Conservation (phyloP, 345 rosid genomes). For the Pugionium cornutum region DNA sequence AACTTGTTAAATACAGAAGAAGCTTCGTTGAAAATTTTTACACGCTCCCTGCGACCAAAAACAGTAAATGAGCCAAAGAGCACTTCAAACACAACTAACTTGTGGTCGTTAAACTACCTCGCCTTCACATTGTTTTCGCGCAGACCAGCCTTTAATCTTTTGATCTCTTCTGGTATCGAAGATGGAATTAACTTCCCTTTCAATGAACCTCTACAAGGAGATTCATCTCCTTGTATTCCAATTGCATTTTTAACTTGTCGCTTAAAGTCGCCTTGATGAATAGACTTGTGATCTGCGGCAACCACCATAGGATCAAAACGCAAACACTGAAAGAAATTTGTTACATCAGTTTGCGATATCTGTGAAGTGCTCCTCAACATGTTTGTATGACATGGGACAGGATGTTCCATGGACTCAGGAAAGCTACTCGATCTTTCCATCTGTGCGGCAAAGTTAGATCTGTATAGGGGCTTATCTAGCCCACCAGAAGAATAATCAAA, state of each 20-base stretch:
- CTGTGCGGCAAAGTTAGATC: constrained; percentile 67
- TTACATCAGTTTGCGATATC: constrained; percentile 62
- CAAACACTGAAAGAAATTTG: constrained; percentile 70
- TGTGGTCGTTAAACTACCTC: constrained; percentile 57
- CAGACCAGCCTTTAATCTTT: constrained; percentile 59
- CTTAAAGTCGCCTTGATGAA: constrained; percentile 72
- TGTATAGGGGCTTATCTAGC: constrained; percentile 76
- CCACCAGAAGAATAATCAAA: constrained; percentile 77
- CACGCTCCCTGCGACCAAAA: constrained; percentile 66
- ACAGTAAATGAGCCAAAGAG: constrained; percentile 39
- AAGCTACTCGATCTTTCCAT: constrained; percentile 87
- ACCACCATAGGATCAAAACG: constrained; percentile 72
- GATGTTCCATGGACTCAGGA: constrained; percentile 75
- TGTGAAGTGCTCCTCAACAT: constrained; percentile 62
- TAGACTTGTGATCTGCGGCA: constrained; percentile 72
- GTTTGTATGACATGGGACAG: constrained; percentile 58
- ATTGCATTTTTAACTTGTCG: constrained; percentile 64
- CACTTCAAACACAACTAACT: constrained; percentile 24
- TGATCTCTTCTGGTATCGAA: constrained; percentile 73
- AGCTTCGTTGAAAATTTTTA: constrained; percentile 73
- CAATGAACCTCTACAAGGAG: constrained; percentile 47
- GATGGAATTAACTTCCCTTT: constrained; percentile 61
- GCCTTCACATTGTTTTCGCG: constrained; percentile 70
- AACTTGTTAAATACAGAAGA: constrained; percentile 74
- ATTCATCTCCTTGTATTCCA: constrained; percentile 71